Percentiles rank a stretch among this genome's conserved stretches.
These are phyloP conservation scores for Rhamnella rubrinervis DNA, from an alignment of 331 rosid genomes.

Conservation along the genomic window DNA sequence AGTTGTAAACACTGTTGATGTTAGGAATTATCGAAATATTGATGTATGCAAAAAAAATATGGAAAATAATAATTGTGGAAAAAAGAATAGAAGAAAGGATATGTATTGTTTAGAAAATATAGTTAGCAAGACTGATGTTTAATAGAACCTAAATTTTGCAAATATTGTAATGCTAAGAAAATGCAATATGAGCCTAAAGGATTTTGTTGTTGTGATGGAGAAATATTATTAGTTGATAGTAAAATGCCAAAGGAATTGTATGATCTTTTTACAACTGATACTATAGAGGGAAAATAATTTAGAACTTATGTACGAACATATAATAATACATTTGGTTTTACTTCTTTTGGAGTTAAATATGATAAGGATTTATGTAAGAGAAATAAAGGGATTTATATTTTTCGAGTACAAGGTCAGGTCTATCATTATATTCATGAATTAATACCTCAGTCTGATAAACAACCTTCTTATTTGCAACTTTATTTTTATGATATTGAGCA, in stretches of 20 bases:
- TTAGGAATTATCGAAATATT: too few species aligned
- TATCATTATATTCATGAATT: neutral
- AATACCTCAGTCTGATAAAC: neutral
- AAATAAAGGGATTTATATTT: neutral
- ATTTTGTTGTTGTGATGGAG: neutral
- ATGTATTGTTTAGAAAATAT: too few species aligned
- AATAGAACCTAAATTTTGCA: neutral
- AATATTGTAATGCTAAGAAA: neutral
- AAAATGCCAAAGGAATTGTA: neutral
- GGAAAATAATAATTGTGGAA: too few species aligned
- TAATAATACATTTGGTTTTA: neutral
- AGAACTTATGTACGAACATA: neutral
- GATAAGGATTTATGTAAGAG: neutral
- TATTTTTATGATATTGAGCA: constrained; percentile 4
- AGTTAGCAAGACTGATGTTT: too few species aligned
- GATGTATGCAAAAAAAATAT: too few species aligned
- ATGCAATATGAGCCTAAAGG: neutral
- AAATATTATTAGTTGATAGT: too few species aligned
- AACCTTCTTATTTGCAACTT: neutral
- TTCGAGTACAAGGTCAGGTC: neutral
- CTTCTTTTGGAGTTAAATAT: neutral
- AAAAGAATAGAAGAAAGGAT: too few species aligned
- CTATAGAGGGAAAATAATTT: neutral
- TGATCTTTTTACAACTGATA: neutral
- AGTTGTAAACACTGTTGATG: too few species aligned